phyloP scores from a whole-genome alignment of 2,329 filamentous ascomycete genomes.

The Phialocephala subalpina region DNA sequence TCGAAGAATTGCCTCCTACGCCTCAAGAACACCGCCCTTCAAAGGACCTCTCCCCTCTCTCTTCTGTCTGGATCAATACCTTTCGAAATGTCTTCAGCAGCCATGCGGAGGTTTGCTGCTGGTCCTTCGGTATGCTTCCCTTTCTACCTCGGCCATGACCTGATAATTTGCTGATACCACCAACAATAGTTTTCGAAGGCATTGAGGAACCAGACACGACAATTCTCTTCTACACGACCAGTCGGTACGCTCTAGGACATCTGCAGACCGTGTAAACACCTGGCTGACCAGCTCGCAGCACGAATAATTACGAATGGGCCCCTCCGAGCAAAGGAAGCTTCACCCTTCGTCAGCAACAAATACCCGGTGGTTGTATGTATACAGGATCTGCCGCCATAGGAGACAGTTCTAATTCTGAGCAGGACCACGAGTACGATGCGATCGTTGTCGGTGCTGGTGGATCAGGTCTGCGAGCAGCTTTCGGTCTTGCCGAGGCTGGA shows the following conservation, averaged over 20 bases:
- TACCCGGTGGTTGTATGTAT: constrained; percentile 85
- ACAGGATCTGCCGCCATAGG: neutral
- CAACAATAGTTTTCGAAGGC: constrained; percentile 43
- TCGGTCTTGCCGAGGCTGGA: constrained; percentile 86
- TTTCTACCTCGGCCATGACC: constrained; percentile 24
- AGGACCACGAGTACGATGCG: constrained; percentile 99
- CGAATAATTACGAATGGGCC: constrained; percentile 87
- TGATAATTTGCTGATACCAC: constrained; percentile 32
- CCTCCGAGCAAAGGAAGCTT: constrained; percentile 92
- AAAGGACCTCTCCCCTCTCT: constrained; percentile 28
- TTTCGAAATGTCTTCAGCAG: constrained; percentile 68
- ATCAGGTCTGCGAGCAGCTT: constrained; percentile 81
- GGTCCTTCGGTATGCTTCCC: constrained; percentile 61
- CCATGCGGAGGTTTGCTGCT: constrained; percentile 66
- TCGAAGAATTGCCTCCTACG: constrained; percentile 29
- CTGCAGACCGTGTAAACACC: neutral
- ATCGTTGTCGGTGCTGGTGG: constrained; percentile 90
- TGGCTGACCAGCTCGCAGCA: constrained; percentile 57
- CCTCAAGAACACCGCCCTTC: constrained; percentile 6
- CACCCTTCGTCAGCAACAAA: constrained; percentile 84
- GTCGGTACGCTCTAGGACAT: constrained; percentile 64
- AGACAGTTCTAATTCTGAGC: constrained; percentile 34
- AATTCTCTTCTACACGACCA: constrained; percentile 87
- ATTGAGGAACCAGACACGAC: constrained; percentile 69
- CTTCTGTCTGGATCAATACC: constrained; percentile 22